Conservation (phyloP, 2,329 filamentous ascomycete genomes). For the Elsinoe ampelina region DNA sequence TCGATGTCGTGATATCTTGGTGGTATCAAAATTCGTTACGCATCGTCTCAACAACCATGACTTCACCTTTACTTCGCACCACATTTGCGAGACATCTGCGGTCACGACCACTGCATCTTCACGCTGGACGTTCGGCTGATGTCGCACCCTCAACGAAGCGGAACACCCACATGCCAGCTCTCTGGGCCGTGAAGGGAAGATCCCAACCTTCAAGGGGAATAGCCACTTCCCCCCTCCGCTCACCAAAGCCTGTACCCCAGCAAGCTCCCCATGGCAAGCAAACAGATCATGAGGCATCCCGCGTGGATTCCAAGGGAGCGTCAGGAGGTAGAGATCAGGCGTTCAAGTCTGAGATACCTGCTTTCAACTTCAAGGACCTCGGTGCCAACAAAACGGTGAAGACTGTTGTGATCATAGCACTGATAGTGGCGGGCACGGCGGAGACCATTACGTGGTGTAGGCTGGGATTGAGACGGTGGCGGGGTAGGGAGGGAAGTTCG, state of each 20-base stretch:
- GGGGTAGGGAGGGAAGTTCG: not conserved
- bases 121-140: no score
- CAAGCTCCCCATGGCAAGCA: no score
- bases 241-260: not conserved
- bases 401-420: not conserved
- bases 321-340: not conserved
- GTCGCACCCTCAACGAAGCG: no score
- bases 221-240: not conserved
- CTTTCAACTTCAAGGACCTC: not conserved
- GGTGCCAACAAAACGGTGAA: slow-evolving; percentile 1
- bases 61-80: no score
- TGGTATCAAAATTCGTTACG: no score
- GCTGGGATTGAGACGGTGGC: not conserved
- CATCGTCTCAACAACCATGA: no score
- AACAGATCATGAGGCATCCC: not conserved
- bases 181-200: not conserved
- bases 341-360: not conserved
- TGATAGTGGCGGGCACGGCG: not conserved
- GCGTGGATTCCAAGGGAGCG: no score
- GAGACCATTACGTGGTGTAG: not conserved
- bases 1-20: no score
- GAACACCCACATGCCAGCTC: not conserved
- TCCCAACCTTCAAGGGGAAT: not conserved
- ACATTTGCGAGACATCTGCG: no score
- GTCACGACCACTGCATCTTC: no score